These are phyloP conservation scores for Fusarium sp. DNA, from an alignment of 2,329 filamentous ascomycete species.

Conservation along the genomic window DNA sequence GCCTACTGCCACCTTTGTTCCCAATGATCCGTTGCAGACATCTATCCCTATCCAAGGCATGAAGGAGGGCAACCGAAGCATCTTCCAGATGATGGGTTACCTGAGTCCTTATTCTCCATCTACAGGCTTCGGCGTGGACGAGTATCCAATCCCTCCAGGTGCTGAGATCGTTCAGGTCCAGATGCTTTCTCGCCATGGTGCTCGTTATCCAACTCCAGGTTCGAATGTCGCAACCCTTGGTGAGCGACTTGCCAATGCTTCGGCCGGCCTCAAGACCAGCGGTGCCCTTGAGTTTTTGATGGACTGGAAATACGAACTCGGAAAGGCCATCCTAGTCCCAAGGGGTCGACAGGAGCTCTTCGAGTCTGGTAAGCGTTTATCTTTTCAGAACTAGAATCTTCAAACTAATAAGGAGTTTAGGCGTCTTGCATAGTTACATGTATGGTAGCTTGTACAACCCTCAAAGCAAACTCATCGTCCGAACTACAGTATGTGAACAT, in stretches of 20 bases:
- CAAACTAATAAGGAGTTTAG: constrained; percentile 44
- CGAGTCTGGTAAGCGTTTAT: constrained; percentile 59
- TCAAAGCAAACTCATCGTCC: constrained; percentile 75
- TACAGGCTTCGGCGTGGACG: constrained; percentile 77
- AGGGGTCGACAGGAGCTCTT: constrained; percentile 78
- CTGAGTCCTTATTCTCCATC: constrained; percentile 76
- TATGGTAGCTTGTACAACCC: constrained; percentile 77
- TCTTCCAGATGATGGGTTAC: constrained; percentile 74
- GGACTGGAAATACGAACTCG: constrained; percentile 74
- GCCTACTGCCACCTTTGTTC: constrained; percentile 71
- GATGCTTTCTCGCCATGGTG: constrained; percentile 78
- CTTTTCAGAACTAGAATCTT: not conserved
- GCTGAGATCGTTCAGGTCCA: constrained; percentile 75
- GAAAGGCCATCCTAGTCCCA: constrained; percentile 76
- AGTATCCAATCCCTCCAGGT: constrained; percentile 72
- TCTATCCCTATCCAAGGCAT: constrained; percentile 71
- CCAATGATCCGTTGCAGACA: constrained; percentile 76
- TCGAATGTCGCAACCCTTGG: constrained; percentile 65
- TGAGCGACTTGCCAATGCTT: constrained; percentile 64
- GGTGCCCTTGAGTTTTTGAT: constrained; percentile 73
- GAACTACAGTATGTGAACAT: constrained; percentile 64
- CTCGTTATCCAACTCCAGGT: constrained; percentile 74
- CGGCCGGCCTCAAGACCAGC: constrained; percentile 62
- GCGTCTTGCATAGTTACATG: constrained; percentile 76
- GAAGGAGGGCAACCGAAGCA: constrained; percentile 66